These are phyloP conservation scores for Annulohypoxylon stygium DNA, from an alignment of 495 filamentous ascomycete species.

Conservation along the genomic window DNA sequence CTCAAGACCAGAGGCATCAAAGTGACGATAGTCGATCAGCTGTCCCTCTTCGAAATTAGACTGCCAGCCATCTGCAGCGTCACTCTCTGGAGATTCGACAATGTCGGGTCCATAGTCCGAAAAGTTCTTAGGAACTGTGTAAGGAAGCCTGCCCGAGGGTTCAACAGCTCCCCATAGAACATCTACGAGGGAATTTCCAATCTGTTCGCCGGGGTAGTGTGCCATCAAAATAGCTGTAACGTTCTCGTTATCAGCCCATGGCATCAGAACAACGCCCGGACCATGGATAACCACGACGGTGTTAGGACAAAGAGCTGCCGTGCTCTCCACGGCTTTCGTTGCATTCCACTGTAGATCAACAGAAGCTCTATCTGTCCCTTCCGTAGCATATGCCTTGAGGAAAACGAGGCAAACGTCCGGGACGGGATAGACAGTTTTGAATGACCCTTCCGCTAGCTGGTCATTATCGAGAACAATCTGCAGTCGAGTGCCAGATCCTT, in stretches of 20 bases:
- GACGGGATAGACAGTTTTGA: slow-evolving; percentile 47
- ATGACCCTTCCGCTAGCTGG: slow-evolving; percentile 41
- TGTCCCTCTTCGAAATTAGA: slow-evolving; percentile 65
- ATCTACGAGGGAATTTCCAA: slow-evolving; percentile 61
- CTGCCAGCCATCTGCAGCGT: slow-evolving; percentile 55
- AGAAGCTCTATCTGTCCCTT: slow-evolving; percentile 52
- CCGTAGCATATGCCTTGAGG: slow-evolving; percentile 63
- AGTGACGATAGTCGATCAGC: slow-evolving; percentile 69
- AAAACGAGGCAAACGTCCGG: slow-evolving; percentile 70
- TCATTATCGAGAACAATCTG: background rate
- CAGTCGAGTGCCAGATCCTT: slow-evolving; percentile 57
- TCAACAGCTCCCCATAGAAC: slow-evolving; percentile 65
- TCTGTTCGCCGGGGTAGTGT: slow-evolving; percentile 65
- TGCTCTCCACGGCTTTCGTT: slow-evolving; percentile 59
- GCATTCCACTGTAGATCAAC: slow-evolving; percentile 51
- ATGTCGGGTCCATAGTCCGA: slow-evolving; percentile 61
- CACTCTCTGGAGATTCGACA: slow-evolving; percentile 7
- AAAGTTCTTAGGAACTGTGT: slow-evolving; percentile 67
- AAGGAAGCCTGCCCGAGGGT: slow-evolving; percentile 69
- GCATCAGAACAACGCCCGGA: slow-evolving; percentile 61
- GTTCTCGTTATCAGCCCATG: slow-evolving; percentile 63
- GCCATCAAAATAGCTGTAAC: slow-evolving; percentile 65
- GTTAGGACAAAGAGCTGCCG: slow-evolving; percentile 62
- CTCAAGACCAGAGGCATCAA: slow-evolving; percentile 65
- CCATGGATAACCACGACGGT: slow-evolving; percentile 67